Evolutionary conservation across 2,329 filamentous ascomycete genomes (phyloP).

Genomic region (Fusarium dimerum): DNA sequence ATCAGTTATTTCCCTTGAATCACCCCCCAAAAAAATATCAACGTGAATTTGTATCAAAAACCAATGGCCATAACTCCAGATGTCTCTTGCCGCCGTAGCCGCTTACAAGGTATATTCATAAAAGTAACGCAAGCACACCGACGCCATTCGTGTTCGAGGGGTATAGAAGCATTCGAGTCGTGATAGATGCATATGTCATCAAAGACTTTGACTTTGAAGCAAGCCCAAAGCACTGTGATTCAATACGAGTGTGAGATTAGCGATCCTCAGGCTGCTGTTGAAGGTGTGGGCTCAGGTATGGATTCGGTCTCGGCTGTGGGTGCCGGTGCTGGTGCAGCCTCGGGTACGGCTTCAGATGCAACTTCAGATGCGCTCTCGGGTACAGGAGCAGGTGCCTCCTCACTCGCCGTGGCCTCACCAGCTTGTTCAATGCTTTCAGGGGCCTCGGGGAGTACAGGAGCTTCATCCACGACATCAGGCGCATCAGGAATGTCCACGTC

Average conservation of each 20-base stretch:
- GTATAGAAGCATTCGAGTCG: conserved; percentile 32
- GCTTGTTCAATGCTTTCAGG: not conserved
- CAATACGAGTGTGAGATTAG: conserved; percentile 3
- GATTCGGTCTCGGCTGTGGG: not conserved
- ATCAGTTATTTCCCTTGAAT: not conserved
- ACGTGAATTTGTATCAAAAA: conserved; percentile 9
- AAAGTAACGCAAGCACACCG: conserved; percentile 23
- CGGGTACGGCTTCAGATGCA: too few species aligned
- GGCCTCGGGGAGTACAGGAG: conserved; percentile 1
- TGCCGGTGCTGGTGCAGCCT: too few species aligned
- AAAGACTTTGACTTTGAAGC: not conserved
- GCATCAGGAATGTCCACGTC: conserved; percentile 14
- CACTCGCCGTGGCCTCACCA: not conserved
- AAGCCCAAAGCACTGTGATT: not conserved
- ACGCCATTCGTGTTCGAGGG: conserved; percentile 25
- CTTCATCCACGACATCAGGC: not conserved
- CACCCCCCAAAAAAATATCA: conserved; percentile 8
- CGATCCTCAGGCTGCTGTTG: conserved; percentile 17
- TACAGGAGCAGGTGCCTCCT: not conserved
- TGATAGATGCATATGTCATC: not conserved
- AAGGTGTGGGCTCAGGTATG: conserved; percentile 4
- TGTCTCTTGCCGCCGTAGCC: conserved; percentile 19
- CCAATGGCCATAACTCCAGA: conserved; percentile 25
- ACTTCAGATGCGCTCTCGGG: not conserved
- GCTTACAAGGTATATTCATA: conserved; percentile 24